Base-by-base conservation (phyloP, 225 moss, liverwort and hornwort species). In the Antitrichia curtipendula region DNA sequence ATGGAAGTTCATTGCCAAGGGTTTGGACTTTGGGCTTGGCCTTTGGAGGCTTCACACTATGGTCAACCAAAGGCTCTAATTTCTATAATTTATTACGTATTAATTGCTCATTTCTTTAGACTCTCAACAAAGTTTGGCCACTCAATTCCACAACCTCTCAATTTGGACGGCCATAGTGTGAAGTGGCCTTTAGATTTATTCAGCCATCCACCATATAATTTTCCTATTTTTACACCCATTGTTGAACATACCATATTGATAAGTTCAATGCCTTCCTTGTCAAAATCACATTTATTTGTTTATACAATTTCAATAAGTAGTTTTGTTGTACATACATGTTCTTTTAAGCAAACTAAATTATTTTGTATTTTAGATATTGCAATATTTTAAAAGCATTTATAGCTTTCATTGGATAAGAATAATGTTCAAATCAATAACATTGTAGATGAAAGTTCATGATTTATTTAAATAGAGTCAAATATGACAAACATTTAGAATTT, bases 201-300 rank as follows among this genome's bases (percentile, higher is more conserved):
- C 8, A 8, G 0, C 24, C 24, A 53, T 53, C 14, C 0, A 76
- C 3, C 0, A 0, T 36, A 8, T 24, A n/a, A 23, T 20, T 75
- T 0, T 21, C 2, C 0, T 57, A 27, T 57, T 19, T 27, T 16
- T n/a, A 16, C 16, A 24, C 0, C 3, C 12, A 78, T 38, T 38
- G 8, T 28, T 56, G 11, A 78, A 16, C 0, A 56, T 38, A 38
- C 2, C 15, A 18, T 8, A 10, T 78, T 38, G 2, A 27, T 6
- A 56, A 38, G 7, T 27, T 78, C 6, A 28, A 12, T 28, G 19
- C 19, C 13, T 40, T 28, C 7, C 0, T 78, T 56, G 24, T 27
- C 12, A 27, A 27, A 56, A 27, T 38, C 18, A 38, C 8, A 28
- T 41, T 58, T 27, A 12, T 19, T 57, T 38, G 40, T 8, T 19